Conservation (phyloP, 148 eudicot genomes). For the Hydrangea macrophylla region DNA sequence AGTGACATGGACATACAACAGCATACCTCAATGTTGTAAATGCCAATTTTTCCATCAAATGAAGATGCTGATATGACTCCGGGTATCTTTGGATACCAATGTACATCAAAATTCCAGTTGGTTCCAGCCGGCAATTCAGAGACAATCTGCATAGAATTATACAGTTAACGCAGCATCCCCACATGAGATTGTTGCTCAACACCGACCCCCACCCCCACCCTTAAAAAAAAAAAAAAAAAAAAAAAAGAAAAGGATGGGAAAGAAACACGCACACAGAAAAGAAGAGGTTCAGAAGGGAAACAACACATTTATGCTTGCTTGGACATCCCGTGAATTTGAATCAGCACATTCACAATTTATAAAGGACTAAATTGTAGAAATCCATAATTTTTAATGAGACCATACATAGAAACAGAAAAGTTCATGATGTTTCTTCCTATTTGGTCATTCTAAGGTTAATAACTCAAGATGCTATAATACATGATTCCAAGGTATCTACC, state of each 20-base stretch:
- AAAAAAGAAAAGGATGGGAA: background rate
- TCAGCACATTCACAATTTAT: no score
- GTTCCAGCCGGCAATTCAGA: slow-evolving; percentile 88
- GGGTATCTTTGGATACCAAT: slow-evolving; percentile 93
- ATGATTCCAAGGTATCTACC: no score
- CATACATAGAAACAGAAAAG: no score
- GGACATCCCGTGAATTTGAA: no score
- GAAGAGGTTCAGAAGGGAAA: background rate
- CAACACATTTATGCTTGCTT: background rate
- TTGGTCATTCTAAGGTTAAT: no score
- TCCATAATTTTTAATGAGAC: no score
- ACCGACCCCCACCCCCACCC: slow-evolving; percentile 5
- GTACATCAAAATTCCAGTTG: slow-evolving; percentile 93
- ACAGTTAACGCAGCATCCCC: slow-evolving; percentile 3
- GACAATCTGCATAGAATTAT: slow-evolving; percentile 59
- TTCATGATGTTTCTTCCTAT: no score
- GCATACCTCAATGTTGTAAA: slow-evolving; percentile 87
- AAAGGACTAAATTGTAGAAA: no score
- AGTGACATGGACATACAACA: slow-evolving; percentile 14
- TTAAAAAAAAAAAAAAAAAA: background rate
- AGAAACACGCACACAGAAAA: background rate
- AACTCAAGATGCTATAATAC: no score
- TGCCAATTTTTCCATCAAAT: slow-evolving; percentile 89
- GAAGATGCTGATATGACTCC: slow-evolving; percentile 98
- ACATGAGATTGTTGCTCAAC: background rate